Evolutionary conservation across 2,329 filamentous ascomycete genomes (phyloP).

Genomic region (Cladosporium sp.): DNA sequence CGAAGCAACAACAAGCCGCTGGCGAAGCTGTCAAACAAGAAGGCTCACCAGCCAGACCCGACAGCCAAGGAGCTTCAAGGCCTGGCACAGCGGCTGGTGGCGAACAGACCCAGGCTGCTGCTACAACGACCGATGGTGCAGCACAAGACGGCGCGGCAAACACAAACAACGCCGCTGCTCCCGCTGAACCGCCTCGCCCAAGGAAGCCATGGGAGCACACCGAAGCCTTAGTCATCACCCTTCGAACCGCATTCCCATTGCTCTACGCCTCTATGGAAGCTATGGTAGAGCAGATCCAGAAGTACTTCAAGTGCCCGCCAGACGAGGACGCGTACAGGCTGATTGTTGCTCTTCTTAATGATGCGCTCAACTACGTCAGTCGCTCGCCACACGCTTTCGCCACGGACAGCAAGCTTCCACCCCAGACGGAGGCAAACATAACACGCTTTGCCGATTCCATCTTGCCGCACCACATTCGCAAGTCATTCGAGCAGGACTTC

Average conservation of each 20-base stretch:
- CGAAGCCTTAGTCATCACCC: conserved; percentile 89
- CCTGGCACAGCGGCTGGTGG: conserved; percentile 49
- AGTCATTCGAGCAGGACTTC: conserved; percentile 97
- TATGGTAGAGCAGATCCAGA: conserved; percentile 98
- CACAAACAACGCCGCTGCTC: background rate
- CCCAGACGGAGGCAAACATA: conserved; percentile 92
- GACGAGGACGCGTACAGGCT: conserved; percentile 97
- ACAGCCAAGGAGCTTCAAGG: conserved; percentile 33
- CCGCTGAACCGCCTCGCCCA: conserved; percentile 47
- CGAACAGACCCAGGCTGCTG: conserved; percentile 27
- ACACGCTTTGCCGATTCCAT: conserved; percentile 96
- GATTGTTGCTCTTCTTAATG: conserved; percentile 96
- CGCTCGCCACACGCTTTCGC: conserved; percentile 84
- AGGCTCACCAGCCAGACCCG: conserved; percentile 36
- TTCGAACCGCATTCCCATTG: conserved; percentile 96
- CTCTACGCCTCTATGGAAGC: conserved; percentile 98
- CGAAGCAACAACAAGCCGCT: conserved; percentile 62
- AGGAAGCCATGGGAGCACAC: conserved; percentile 95
- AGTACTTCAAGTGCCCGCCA: conserved; percentile 98
- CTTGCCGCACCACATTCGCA: conserved; percentile 88
- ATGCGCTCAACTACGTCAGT: conserved; percentile 89
- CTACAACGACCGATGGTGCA: conserved; percentile 31
- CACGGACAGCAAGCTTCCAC: conserved; percentile 85
- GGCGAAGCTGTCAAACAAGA: conserved; percentile 43
- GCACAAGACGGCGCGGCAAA: conserved; percentile 32